These are phyloP conservation scores for Paraurostyla sp. DNA, from an alignment of 73 alveolate genomes.

Conservation along the genomic window DNA sequence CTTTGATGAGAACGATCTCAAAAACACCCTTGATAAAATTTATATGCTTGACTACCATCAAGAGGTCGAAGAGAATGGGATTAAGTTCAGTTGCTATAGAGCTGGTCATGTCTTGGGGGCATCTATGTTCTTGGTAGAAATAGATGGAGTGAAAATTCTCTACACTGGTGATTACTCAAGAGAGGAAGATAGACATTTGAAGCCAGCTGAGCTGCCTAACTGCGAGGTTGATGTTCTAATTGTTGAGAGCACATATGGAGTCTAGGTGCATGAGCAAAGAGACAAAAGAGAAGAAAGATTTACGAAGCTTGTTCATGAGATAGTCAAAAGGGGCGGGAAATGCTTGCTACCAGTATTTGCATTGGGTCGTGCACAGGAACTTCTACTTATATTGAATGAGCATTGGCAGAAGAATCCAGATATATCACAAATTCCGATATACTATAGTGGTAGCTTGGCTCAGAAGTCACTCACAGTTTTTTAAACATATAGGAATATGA, in stretches of 20 bases:
- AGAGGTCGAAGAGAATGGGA: slow-evolving; percentile 96
- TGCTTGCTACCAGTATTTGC: slow-evolving; percentile 99
- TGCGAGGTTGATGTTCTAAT: slow-evolving; percentile 97
- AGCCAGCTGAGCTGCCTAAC: slow-evolving; percentile 99
- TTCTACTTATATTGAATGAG: slow-evolving; percentile 95
- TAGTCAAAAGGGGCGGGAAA: slow-evolving; percentile 98
- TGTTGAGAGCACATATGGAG: slow-evolving; percentile 99
- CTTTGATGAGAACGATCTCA: slow-evolving; percentile 91
- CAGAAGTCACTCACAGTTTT: slow-evolving; percentile 95
- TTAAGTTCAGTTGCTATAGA: slow-evolving; percentile 96
- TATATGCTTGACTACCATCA: slow-evolving; percentile 96
- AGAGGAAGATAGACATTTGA: slow-evolving; percentile 99
- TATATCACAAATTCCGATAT: slow-evolving; percentile 87
- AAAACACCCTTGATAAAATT: slow-evolving; percentile 91
- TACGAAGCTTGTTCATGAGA: slow-evolving; percentile 92
- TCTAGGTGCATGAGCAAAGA: slow-evolving; percentile 98
- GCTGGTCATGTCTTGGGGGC: slow-evolving; percentile 99
- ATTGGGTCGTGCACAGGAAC: slow-evolving; percentile 99
- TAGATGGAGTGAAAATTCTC: slow-evolving; percentile 98
- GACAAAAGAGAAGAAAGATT: slow-evolving; percentile 96
- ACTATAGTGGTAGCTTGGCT: slow-evolving; percentile 96
- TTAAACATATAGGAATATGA: slow-evolving; percentile 93
- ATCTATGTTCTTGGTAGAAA: slow-evolving; percentile 99
- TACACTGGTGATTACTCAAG: slow-evolving; percentile 99
- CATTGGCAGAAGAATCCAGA: slow-evolving; percentile 94